Percentiles rank a stretch among this genome's conserved stretches.
These are phyloP conservation scores for Pleurotus citrinopileatus DNA, from an alignment of 768 basidiomycete genomes.

Conservation along the genomic window DNA sequence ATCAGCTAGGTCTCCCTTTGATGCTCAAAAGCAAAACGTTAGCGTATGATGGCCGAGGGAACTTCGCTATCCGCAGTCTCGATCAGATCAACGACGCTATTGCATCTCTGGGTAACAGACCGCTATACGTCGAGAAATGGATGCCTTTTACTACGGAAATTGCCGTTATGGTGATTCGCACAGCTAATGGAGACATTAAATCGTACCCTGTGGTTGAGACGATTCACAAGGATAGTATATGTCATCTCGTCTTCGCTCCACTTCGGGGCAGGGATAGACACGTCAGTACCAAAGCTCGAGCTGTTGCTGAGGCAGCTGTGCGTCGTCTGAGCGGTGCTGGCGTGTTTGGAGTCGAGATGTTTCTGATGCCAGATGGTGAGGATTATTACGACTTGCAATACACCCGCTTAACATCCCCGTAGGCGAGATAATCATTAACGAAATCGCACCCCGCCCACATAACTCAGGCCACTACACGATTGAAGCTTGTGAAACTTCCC, in stretches of 20 bases:
- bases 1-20: constrained; percentile 74
- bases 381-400: constrained; percentile 6
- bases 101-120: constrained; percentile 54
- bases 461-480: constrained; percentile 99
- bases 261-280: constrained; percentile 58
- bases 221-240: constrained; percentile 89
- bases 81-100: constrained; percentile 52
- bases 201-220: constrained; percentile 96
- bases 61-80: constrained; percentile 67
- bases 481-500: constrained; percentile 94
- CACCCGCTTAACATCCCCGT: neutral
- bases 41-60: constrained; percentile 96
- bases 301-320: constrained; percentile 79
- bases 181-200: constrained; percentile 63
- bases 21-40: constrained; percentile 97
- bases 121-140: constrained; percentile 94
- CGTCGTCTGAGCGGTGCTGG: constrained; percentile 83
- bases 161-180: constrained; percentile 95
- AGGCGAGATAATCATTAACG: constrained; percentile 87
- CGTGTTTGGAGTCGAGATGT: constrained; percentile 98
- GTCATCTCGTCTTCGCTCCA: constrained; percentile 91
- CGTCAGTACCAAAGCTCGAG: constrained; percentile 58
- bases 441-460: constrained; percentile 97
- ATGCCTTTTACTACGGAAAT: constrained; percentile 87
- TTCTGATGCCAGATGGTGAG: constrained; percentile 83